Evolutionary conservation across 2,329 filamentous ascomycete species (phyloP).

Genomic region (Sclerotinia minor): DNA sequence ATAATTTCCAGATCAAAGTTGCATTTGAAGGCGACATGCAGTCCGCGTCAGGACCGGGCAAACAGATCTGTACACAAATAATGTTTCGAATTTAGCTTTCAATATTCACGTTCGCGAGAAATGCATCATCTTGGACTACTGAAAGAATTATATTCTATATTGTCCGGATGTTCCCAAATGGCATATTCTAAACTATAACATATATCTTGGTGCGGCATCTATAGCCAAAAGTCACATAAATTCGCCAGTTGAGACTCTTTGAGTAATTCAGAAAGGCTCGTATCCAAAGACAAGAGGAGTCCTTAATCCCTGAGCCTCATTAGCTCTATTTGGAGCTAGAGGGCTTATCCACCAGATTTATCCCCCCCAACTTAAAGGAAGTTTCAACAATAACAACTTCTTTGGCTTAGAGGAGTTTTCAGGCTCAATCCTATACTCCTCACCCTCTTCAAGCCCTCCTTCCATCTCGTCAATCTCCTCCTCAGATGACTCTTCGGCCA

Average conservation of each 20-base stretch:
- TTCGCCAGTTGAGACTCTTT: not conserved
- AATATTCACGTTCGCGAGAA: too few species aligned
- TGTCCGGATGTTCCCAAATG: not conserved
- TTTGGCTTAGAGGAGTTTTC: not conserved
- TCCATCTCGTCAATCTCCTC: not conserved
- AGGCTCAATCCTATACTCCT: not conserved
- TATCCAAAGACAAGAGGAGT: not conserved
- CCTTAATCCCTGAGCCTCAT: not conserved
- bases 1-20: not conserved
- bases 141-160: not conserved
- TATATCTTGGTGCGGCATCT: not conserved
- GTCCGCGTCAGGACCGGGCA: not conserved
- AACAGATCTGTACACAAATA: not conserved
- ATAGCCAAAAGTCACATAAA: too few species aligned
- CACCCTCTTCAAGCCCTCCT: not conserved
- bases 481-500: not conserved
- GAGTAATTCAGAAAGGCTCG: not conserved
- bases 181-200: not conserved
- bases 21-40: fast-evolving
- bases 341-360: not conserved
- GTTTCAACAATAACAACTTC: not conserved
- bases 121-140: not conserved
- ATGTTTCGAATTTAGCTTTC: too few species aligned
- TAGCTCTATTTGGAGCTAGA: not conserved
- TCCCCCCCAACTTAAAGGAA: not conserved